Base-by-base conservation (phyloP, 805 yeast species). In the Brettanomyces sp. region DNA sequence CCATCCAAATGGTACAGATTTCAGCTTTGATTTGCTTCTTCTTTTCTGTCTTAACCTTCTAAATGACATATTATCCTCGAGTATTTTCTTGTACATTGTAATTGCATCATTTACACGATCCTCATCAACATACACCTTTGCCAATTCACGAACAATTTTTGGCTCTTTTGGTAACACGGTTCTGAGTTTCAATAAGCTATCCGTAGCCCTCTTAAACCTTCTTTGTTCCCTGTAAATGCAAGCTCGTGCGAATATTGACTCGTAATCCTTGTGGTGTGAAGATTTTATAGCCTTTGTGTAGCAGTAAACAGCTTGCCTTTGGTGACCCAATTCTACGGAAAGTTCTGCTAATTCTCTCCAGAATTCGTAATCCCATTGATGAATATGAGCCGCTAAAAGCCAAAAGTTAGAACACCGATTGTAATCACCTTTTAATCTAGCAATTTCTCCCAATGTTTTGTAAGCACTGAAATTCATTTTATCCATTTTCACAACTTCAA, bases 371-470 rank as follows among this genome's bases (percentile, higher is more conserved):
- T 90, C 95, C 62, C 79, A 76, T 0, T 87, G 80, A 51, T 82
- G 79, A 12, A 85, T 66, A 57, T 80, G 85, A 1, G 96, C 90
- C 28, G 95, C 93, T 45, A 85, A 56, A 54, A 85, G 67, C 96
- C 96, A 79, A 42, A 84, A 75, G 57, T 80, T 79, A 60, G 95
- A 80, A 60, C 95, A 77, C 57, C 85, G 83, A 52, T 81, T 78
- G 43, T 74, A 63, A 41, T 79, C 70, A 1, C 88, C 90, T 49
- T 79, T 82, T 44, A 75, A 67, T 46, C 78, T 73, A 52, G 85
- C 82, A 41, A 91, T 85, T 56, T 86, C 95, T 41, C 96, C 97
- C 40, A 89, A 65, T 0, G 95, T 85, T 56, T 85, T 82, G 68
- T 90, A 90, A 0, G 96, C 96, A 40, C 85, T 79, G 60, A 78